These are phyloP conservation scores for Russula dissimulans DNA, from an alignment of 768 basidiomycete species.

Conservation along the genomic window DNA sequence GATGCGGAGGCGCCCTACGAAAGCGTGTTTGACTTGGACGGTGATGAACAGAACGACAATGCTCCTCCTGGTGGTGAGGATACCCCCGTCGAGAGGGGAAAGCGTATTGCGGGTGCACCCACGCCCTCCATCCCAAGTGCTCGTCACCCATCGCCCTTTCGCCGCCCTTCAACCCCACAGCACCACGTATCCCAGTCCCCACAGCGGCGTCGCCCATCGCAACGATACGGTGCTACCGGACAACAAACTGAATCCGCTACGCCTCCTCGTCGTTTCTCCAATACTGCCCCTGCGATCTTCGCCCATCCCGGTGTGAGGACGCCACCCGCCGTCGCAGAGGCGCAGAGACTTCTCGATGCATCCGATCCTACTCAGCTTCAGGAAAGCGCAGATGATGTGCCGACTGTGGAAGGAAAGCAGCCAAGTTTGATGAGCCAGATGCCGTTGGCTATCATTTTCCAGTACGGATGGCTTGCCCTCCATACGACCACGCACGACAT, in stretches of 20 bases:
- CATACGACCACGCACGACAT: slow-evolving; percentile 89
- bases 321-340: slow-evolving; percentile 67
- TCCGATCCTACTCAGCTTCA: slow-evolving; percentile 31
- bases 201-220: slow-evolving; percentile 8
- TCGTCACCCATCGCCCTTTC: slow-evolving; percentile 3
- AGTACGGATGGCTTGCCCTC: slow-evolving; percentile 83
- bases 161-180: slow-evolving; percentile 19
- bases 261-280: slow-evolving; percentile 46
- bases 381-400: slow-evolving; percentile 27
- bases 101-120: background rate
- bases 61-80: background rate
- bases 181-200: slow-evolving; percentile 13
- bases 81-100: slow-evolving; percentile 2
- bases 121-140: slow-evolving; percentile 11
- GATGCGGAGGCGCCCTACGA: slow-evolving; percentile 29
- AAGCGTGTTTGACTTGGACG: slow-evolving; percentile 26
- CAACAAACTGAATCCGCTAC: slow-evolving; percentile 28
- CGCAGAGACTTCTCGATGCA: slow-evolving; percentile 45
- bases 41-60: slow-evolving; percentile 25
- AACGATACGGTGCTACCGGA: slow-evolving; percentile 16
- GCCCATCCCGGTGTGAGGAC: slow-evolving; percentile 73
- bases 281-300: slow-evolving; percentile 66
- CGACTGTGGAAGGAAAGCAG: slow-evolving; percentile 42
- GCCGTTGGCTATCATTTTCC: slow-evolving; percentile 77
- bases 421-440: slow-evolving; percentile 65